A percentile compares a stretch with the other conserved stretches of the same genome.
phyloP scores from a whole-genome alignment of 306 rosid species.

The Acacia confusa region DNA sequence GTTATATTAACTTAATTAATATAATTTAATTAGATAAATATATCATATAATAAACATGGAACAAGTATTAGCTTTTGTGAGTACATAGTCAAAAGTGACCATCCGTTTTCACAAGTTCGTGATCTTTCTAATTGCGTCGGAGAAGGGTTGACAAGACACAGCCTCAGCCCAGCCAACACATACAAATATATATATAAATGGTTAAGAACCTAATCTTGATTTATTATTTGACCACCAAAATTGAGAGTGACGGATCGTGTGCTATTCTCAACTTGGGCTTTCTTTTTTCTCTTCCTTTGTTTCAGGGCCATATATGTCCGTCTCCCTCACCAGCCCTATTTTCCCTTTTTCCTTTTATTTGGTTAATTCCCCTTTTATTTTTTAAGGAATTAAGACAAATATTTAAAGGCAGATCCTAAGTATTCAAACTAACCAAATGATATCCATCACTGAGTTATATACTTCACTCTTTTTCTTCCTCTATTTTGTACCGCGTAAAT shows the following conservation, averaged over 20 bases:
- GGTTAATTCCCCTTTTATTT: neutral
- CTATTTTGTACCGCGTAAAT: no score
- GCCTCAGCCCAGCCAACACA: neutral
- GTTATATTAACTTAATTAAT: no score
- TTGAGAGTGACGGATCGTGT: neutral
- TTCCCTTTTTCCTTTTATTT: neutral
- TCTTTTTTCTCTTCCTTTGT: neutral
- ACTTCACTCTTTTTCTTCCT: no score
- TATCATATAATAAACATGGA: no score
- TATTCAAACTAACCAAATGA: neutral
- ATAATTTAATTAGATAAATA: no score
- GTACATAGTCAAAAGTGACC: no score
- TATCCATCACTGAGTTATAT: neutral
- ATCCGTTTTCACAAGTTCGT: no score
- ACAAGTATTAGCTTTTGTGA: no score
- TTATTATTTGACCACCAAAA: neutral
- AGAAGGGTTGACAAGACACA: neutral
- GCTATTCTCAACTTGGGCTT: neutral
- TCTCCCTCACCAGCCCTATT: neutral
- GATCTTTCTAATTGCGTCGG: no score
- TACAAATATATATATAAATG: neutral
- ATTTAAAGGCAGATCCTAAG: neutral
- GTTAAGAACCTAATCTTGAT: neutral
- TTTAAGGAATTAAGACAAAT: neutral
- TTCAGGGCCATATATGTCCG: neutral